Conservation (phyloP, 345 rosid species). For the Aethionema arabicum region DNA sequence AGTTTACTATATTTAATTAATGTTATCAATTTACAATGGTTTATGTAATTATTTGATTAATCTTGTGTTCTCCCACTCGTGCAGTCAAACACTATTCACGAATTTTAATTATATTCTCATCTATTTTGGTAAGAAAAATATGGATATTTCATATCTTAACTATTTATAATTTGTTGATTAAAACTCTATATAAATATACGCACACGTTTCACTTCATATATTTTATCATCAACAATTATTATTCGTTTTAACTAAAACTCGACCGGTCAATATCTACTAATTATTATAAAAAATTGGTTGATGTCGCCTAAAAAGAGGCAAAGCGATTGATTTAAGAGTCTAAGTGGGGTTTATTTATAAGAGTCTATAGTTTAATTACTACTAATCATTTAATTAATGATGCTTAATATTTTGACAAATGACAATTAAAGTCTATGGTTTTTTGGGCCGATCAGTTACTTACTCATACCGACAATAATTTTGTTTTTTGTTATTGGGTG, state of each 20-base stretch:
- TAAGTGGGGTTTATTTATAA: slow-evolving; percentile 29
- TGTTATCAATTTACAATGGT: not conserved
- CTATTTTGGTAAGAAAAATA: slow-evolving; percentile 21
- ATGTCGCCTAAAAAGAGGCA: slow-evolving; percentile 47
- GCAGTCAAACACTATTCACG: slow-evolving; percentile 47
- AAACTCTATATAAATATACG: not conserved
- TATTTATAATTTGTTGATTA: not conserved
- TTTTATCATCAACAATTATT: slow-evolving; percentile 21
- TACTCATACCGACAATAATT: slow-evolving; percentile 13
- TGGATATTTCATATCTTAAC: slow-evolving; percentile 1
- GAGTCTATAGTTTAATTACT: not conserved
- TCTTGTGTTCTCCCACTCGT: slow-evolving; percentile 44
- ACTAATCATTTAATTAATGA: slow-evolving; percentile 21
- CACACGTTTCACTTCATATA: slow-evolving; percentile 21
- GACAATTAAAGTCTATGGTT: slow-evolving; percentile 3
- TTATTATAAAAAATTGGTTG: slow-evolving; percentile 29
- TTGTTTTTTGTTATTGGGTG: not conserved
- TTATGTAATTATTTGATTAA: slow-evolving; percentile 6
- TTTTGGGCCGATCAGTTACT: slow-evolving; percentile 9
- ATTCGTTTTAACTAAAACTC: slow-evolving; percentile 11
- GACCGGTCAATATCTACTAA: slow-evolving; percentile 30
- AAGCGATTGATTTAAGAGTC: slow-evolving; percentile 28
- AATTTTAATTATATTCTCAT: slow-evolving; percentile 26
- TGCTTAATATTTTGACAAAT: slow-evolving; percentile 10
- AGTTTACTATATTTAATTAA: slow-evolving; percentile 10